Base-by-base conservation (phyloP, 306 rosid genomes). In the Amphicarpaea edgeworthii region DNA sequence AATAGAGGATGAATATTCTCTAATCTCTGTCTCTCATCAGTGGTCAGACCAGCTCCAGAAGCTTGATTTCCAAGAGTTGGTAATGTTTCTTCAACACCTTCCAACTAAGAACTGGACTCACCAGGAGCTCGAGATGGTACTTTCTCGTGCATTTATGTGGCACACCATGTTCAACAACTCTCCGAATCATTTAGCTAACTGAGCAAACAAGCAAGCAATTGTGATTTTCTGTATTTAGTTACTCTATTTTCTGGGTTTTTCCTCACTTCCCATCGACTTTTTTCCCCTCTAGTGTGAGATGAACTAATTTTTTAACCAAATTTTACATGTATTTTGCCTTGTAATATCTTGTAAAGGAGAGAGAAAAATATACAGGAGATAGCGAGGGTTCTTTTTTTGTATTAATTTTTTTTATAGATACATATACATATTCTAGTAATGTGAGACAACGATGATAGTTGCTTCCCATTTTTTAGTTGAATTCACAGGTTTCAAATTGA, bases 81-180 rank as follows among this genome's bases (percentile, higher is more conserved):
- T 96, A 51, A 92, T 96, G 97, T 96, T 96, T 82, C 98, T 96
- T 76, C 99, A 96, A 86, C 99, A 91, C 78, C 93, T 93, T 77
- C 99, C 99, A 42, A 96, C 98, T 12, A 87, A 90, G 54, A 87
- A 82, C 80, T 96, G 99, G 99, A 85, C 86, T 63, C 88, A 93
- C 73, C 96, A 93, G 81, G 99, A 96, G 83, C 98, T 96, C 0
- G 99, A 96, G 86, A 89, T 87, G 91, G 99, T 96, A 75, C 98
- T 96, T 43, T 96, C 98, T 46, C 93, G 98, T 47, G 99, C 98
- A 53, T 92, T 85, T 84, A 89, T 96, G 97, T 96, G 99, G 98
- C 96, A 96, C 88, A 92, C 89, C 85, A 90, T 96, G 98, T 96
- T 96, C 89, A 96, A 93, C 85, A 87, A 83, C 81, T 93, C 90